Evolutionary conservation across 2,329 filamentous ascomycete genomes (phyloP).

Genomic region (Plenodomus tracheiphilus): DNA sequence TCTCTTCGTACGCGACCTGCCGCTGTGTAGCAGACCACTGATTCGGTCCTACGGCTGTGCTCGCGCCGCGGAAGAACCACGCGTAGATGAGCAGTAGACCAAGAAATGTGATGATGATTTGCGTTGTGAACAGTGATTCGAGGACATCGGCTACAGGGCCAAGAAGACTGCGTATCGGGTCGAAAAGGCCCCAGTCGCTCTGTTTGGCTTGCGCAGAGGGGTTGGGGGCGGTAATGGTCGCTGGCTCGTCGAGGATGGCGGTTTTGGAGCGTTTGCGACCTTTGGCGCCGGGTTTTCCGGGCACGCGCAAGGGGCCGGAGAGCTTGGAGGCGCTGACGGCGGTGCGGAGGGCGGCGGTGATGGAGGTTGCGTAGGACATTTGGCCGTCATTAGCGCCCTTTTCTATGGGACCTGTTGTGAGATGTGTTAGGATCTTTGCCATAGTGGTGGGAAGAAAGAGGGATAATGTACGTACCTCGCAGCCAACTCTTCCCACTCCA

Average conservation of each 20-base stretch:
- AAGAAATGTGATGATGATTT: constrained; percentile 75
- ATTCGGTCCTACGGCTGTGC: constrained; percentile 31
- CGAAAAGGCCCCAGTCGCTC: constrained; percentile 73
- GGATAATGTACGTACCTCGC: constrained; percentile 67
- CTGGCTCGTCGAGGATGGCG: constrained; percentile 50
- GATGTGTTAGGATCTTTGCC: constrained; percentile 10
- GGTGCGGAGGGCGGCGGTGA: constrained; percentile 73
- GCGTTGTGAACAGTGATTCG: constrained; percentile 71
- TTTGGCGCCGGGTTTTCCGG: constrained; percentile 50
- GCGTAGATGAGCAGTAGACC: constrained; percentile 56
- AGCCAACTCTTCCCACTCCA: constrained; percentile 99
- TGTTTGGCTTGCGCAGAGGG: constrained; percentile 31
- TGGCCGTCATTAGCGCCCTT: constrained; percentile 94
- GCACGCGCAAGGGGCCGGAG: constrained; percentile 48
- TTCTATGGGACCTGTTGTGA: constrained; percentile 78
- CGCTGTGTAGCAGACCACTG: constrained; percentile 61
- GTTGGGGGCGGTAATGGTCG: constrained; percentile 36
- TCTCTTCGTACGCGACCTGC: constrained; percentile 84
- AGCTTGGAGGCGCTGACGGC: constrained; percentile 69
- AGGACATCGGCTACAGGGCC: constrained; percentile 72
- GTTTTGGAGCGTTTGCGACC: constrained; percentile 63
- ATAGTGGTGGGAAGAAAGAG: background rate
- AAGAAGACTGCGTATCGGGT: constrained; percentile 71
- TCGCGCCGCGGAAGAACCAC: constrained; percentile 42
- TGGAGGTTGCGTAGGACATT: constrained; percentile 75